phyloP scores from a whole-genome alignment of 306 rosid species.

The Notholithocarpus densiflorus region DNA sequence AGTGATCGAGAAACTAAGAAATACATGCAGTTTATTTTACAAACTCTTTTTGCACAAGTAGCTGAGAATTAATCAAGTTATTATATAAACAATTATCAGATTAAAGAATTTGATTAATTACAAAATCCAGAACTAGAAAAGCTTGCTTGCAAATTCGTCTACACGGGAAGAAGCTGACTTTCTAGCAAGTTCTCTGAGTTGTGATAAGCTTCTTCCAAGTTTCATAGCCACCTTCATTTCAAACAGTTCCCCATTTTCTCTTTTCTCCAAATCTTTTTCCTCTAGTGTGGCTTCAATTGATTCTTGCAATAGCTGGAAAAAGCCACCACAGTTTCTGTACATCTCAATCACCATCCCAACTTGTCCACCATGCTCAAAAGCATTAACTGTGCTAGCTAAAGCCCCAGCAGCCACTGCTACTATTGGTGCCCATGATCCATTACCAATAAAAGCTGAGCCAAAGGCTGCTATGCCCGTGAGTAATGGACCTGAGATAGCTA shows the following conservation, averaged over 20 bases:
- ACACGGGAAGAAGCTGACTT: constrained; percentile 41
- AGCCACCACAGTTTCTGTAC: constrained; percentile 56
- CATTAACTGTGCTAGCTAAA: constrained; percentile 41
- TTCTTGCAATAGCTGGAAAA: constrained; percentile 43
- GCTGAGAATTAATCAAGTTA: not conserved
- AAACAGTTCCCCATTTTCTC: constrained; percentile 61
- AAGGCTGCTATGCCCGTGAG: constrained; percentile 64
- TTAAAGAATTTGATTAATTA: not conserved
- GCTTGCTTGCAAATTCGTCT: constrained; percentile 67
- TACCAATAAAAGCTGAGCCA: constrained; percentile 43
- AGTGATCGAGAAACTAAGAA: too few relatives aligned
- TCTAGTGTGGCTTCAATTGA: constrained; percentile 41
- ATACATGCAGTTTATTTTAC: too few relatives aligned
- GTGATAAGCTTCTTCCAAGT: constrained; percentile 64
- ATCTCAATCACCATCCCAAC: constrained; percentile 75
- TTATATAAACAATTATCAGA: not conserved
- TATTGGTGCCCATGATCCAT: constrained; percentile 20
- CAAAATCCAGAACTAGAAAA: constrained; percentile 25
- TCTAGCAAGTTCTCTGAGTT: constrained; percentile 44
- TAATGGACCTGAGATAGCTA: constrained; percentile 69
- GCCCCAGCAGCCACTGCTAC: constrained; percentile 60
- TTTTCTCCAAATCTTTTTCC: constrained; percentile 48
- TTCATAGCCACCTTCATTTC: constrained; percentile 60
- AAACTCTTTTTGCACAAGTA: too few relatives aligned
- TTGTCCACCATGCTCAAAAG: constrained; percentile 66